Conservation (phyloP, 169 alveolate species). For the Besnoitia besnoiti region DNA sequence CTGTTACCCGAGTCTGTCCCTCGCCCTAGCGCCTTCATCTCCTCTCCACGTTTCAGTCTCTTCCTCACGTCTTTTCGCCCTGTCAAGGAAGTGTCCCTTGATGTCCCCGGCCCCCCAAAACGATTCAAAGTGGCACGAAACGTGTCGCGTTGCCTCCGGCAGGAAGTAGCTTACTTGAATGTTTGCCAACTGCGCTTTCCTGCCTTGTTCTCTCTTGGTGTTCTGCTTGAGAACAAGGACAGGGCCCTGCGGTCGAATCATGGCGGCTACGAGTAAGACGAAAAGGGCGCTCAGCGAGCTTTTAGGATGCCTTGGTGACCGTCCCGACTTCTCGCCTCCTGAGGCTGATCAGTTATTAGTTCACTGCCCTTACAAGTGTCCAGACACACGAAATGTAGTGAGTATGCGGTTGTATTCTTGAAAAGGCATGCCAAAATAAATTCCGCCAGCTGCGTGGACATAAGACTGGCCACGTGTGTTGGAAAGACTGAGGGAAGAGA, state of each 20-base stretch:
- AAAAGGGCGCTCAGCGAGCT: neutral
- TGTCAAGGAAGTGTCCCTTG: too few species aligned
- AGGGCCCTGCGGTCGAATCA: constrained; percentile 79
- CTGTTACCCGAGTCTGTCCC: too few species aligned
- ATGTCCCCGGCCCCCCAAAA: too few species aligned
- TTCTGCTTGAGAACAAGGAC: constrained; percentile 84
- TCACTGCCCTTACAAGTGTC: neutral
- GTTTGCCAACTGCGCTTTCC: constrained; percentile 88
- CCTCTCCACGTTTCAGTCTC: too few species aligned
- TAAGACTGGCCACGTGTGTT: neutral
- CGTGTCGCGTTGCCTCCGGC: too few species aligned
- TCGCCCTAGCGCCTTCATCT: too few species aligned
- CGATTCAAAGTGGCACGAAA: too few species aligned
- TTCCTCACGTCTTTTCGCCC: too few species aligned
- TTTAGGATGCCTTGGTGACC: neutral
- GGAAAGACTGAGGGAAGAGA: neutral
- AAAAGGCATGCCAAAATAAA: neutral
- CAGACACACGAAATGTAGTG: neutral
- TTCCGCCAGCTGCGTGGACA: neutral
- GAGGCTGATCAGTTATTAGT: neutral
- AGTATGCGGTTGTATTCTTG: neutral
- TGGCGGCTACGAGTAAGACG: constrained; percentile 29
- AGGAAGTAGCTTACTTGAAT: constrained; percentile 70
- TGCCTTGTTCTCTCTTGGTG: constrained; percentile 89
- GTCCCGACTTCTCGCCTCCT: neutral